Evolutionary conservation across 495 filamentous ascomycete species (phyloP), one percentile per base, ranked within the genome.

Genomic region (Aspergillus haitiensis): DNA sequence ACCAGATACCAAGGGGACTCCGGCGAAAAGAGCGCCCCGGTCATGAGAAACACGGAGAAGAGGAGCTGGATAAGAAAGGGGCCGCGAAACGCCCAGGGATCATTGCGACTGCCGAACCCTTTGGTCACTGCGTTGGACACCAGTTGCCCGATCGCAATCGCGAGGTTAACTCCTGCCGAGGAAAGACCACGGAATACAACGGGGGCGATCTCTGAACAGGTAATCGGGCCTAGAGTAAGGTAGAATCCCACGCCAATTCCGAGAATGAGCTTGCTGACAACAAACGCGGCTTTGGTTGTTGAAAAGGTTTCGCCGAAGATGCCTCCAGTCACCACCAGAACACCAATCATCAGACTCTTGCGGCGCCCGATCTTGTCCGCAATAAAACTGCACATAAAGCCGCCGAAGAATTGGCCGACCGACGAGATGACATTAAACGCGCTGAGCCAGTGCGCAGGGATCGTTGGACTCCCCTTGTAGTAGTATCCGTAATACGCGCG

Each of bases 1-100:
- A 79, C 75, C 2, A 80, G 68, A 60, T 77, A 77, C 74, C 77
- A 81, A 8, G 78, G 75, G 6, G 75, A 79, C 60, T 82, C 79
- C 6, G 72, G 76, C 37, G 78, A 74, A 21, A 80, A 69, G 6
- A 64, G 70, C 8, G 75, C 56, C 0, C 78, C 76, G 44, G 70
- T 58, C 3, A 67, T 50, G 33, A 80, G 69, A 31, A 63, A 39
- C 11, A 64, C 55, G 3, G 60, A 52, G 21, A 75, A 72, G 1
- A 72, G 44, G 21, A 69, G 68, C 59, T 78, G 74, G 12, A 78
- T 55, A 4, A 62, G 63, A 42, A 72, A 72, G 15, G 66, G 68
- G 18, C 64, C 62, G 32, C 64, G 63, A 53, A 73, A 72, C n/a
- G 71, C 71, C 72, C 69, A 74, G 3, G 53, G 36, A 49, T 75